Evolutionary conservation across 164 flowering plant genomes (phyloP).

Genomic region (Nelumbo lutea): DNA sequence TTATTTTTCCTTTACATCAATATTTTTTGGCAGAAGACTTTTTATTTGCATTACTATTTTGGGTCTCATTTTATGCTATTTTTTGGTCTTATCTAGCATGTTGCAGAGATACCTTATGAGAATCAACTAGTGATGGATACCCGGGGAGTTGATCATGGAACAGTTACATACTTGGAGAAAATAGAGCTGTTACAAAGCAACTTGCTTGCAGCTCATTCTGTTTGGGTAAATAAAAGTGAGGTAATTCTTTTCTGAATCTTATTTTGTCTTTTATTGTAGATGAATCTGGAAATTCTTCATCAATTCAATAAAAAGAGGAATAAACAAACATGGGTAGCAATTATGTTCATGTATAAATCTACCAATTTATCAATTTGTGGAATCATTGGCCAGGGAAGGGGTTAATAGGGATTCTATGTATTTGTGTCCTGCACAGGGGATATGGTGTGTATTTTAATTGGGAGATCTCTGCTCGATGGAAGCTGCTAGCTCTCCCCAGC

Average conservation of each 20-base stretch:
- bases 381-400: too few relatives aligned
- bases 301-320: too few relatives aligned
- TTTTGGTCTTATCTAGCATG: constrained; percentile 46
- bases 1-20: neutral
- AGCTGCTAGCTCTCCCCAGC: too few relatives aligned
- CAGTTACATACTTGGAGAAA: constrained; percentile 79
- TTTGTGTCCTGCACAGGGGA: too few relatives aligned
- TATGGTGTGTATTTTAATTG: too few relatives aligned
- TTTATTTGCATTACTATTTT: neutral
- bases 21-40: neutral
- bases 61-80: constrained; percentile 1
- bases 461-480: too few relatives aligned
- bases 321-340: too few relatives aligned
- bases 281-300: neutral
- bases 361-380: too few relatives aligned
- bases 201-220: constrained; percentile 80
- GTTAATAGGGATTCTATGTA: too few relatives aligned
- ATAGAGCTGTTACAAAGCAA: constrained; percentile 53
- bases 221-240: constrained; percentile 73
- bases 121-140: constrained; percentile 52
- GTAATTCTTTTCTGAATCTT: constrained; percentile 25
- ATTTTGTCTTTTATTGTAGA: neutral
- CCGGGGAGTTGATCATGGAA: constrained; percentile 70
- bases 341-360: too few relatives aligned
- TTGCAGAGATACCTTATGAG: constrained; percentile 85